Evolutionary conservation across 768 basidiomycete species (phyloP), one percentile per base, ranked within the genome.

Genomic region (Pisolithus microcarpus): DNA sequence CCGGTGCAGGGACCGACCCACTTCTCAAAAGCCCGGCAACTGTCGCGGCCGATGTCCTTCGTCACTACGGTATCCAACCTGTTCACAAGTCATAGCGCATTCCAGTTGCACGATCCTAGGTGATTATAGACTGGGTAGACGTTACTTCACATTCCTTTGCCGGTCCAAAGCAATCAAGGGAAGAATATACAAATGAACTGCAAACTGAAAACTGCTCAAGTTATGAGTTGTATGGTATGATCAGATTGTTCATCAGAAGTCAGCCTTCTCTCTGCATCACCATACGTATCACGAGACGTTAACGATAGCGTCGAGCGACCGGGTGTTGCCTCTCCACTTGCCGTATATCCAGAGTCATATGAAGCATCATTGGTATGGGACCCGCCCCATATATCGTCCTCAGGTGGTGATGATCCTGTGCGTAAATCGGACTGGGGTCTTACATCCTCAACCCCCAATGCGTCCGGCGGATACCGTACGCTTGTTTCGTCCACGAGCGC

Each of bases 21-120:
- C 80, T 95, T 37, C 93, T 96, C 76, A 86, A 82, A 68, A 91
- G 91, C 67, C 94, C 94, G 38, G 82, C 88, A 11, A 59, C 77
- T 16, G 74, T 83, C 50, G 61, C 64, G 50, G 63, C 69, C 21
- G 74, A 78, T 31, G 71, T 78, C 31, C 68, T 91, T 48, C 58
- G 72, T 56, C 79, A 85, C 62, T 90, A 89, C 65, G 80, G 81
- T 57, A 75, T 89, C 56, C 72, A 68, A 60, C 63, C 71, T 43
- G 54, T 53, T 43, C 46, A 34, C 48, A 48, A 47, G 36, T 40
- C 46, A 36, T 52, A 34, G 36, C 19, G 57, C 18, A n/a, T 46
- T 34, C 34, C 21, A 23, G 13, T 18, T 6, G 10, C 34, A 18
- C 34, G 15, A 28, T 23, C 15, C 34, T 10, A 31, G 36, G 34